Base-by-base conservation (phyloP, 768 basidiomycete genomes). In the Russula lepida region DNA sequence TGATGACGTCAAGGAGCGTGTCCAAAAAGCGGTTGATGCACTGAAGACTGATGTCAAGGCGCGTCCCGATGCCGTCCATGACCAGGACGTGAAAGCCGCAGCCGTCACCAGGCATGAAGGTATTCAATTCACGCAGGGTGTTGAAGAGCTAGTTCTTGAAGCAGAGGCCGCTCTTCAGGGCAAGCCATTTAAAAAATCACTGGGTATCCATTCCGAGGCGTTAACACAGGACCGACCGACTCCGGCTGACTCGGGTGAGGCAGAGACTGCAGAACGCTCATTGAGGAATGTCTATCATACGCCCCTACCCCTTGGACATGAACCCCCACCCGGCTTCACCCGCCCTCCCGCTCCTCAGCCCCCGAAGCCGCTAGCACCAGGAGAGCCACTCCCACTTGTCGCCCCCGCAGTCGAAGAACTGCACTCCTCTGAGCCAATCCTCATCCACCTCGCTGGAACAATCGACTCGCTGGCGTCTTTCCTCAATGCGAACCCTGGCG, bases 391-490 rank as follows among this genome's bases (percentile, higher is more conserved):
- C 11, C 92, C 94, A 48, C 81, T 91, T 23, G 77, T 98, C 61
- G 88, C 90, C 1, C 92, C 94, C 1, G 80, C 81, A 21, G 84
- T 99, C 48, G 79, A 84, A 32, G 85, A 86, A 60, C 77, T 92
- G 49, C 75, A 77, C 56, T 74, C 79, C 17, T 87, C 89, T 9
- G 95, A 98, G 70, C 95, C 95, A n/a, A 85, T 97, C 67, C 88
- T 99, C 64, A 79, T 85, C 4, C 92, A 98, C 69, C 86, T 99
- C 11, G 95, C 94, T 8, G 79, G 83, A 3, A 94, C 92, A 35
- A 98, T 98, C 68, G 97, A 98, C 75, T 81, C 86, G 68, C 86
- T 99, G 52, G 87, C 94, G 17, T 81, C 85, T 11, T 93, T 87
- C 74, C 79, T 98, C 30, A 85, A 85, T 43, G 77, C 85, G 25